Percentiles rank a stretch among this genome's conserved stretches.
phyloP scores from a whole-genome alignment of 805 yeast species.

The Maudiozyma bulderi region DNA sequence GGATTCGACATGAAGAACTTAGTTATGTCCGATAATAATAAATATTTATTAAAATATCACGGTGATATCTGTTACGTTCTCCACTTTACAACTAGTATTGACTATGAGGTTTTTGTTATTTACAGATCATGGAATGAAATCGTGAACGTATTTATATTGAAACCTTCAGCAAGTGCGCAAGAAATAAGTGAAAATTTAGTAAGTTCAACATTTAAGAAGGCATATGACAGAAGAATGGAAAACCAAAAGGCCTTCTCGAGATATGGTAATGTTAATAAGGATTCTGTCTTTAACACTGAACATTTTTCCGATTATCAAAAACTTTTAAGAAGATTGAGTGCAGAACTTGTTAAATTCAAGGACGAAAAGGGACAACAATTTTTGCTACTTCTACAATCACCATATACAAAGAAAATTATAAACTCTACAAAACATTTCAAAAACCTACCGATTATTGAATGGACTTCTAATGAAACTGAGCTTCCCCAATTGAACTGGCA shows the following conservation, averaged over 20 bases:
- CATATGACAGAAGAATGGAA: constrained; percentile 39
- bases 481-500: constrained; percentile 83
- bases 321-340: constrained; percentile 49
- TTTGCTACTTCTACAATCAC: constrained; percentile 66
- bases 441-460: constrained; percentile 54
- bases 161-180: constrained; percentile 62
- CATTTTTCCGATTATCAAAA: constrained; percentile 47
- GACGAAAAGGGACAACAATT: constrained; percentile 61
- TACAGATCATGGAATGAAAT: constrained; percentile 53
- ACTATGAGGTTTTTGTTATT: constrained; percentile 63
- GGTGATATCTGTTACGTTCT: constrained; percentile 55
- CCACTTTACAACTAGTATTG: constrained; percentile 56
- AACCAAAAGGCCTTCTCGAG: constrained; percentile 34
- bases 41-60: constrained; percentile 46
- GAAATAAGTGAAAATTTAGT: constrained; percentile 23
- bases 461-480: constrained; percentile 48
- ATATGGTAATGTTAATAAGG: constrained; percentile 44
- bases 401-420: constrained; percentile 40
- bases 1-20: constrained; percentile 68
- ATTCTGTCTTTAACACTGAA: constrained; percentile 43
- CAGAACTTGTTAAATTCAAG: constrained; percentile 43
- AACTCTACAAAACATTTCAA: constrained; percentile 37
- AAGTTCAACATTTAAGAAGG: constrained; percentile 45
- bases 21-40: constrained; percentile 35
- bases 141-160: constrained; percentile 47